Evolutionary conservation across 805 yeast species (phyloP), one percentile per base, ranked within the genome.

Genomic region (Sungouiella thailandica): DNA sequence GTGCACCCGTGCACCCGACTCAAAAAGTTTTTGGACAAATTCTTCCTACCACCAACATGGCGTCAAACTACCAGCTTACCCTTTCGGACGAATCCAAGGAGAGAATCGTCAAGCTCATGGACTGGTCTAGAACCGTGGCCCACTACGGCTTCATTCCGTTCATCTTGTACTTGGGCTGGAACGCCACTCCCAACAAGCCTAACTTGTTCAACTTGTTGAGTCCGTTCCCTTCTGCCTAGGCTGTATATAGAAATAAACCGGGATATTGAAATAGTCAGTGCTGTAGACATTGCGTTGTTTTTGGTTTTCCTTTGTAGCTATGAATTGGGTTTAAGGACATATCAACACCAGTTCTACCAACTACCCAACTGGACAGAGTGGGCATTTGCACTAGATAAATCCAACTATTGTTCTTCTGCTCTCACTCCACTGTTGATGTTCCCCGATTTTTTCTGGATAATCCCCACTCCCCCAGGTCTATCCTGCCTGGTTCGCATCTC

Each of bases 141-240:
- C 98, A 94, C 65, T 93, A 88, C 64, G 97, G 97, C 29, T 93
- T 95, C 86, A 81, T 93, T 52, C 98, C 98, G 37, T 83, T 93
- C 57, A 81, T 93, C 46, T 70, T 93, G 56, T 93, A 93, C 71
- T 69, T 93, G 50, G 98, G 72, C 14, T 66, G 69, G 70, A 57
- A 67, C 31, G 78, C 85, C 49, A 80, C 90, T 44, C 72, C 87
- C 36, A 83, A 82, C 62, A 85, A 83, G 65, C 97, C 97, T 44
- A 78, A 79, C 46, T 68, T 90, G 55, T 72, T 90, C 60, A 72
- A 70, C 53, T 72, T 84, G 50, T 70, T 84, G 50, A 80, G 89
- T 44, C 94, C 95, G 32, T 71, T 85, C 50, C 93, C 94, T 47
- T 73, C 84, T 44, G 83, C 77, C 52, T 83, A 68, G 65, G 34